phyloP scores from a whole-genome alignment of 176 grass and related monocot genomes.

The Poa annua region DNA sequence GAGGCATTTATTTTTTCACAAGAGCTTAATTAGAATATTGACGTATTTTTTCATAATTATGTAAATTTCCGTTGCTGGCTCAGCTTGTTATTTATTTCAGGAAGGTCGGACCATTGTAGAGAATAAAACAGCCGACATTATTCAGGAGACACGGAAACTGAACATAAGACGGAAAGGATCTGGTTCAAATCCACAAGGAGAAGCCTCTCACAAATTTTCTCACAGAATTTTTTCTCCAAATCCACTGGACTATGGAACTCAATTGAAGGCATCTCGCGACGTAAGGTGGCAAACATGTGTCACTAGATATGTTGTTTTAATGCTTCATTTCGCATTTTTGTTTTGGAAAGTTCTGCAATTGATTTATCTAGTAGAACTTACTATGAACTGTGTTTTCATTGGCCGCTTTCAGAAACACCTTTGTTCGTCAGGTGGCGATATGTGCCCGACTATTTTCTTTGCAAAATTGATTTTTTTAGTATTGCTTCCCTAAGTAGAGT shows the following conservation, averaged over 20 bases:
- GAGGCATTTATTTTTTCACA: not conserved
- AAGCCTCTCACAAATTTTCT: constrained; percentile 57
- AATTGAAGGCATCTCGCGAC: constrained; percentile 99
- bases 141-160: constrained; percentile 88
- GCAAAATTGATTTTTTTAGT: not conserved
- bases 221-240: constrained; percentile 70
- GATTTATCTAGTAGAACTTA: not conserved
- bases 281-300: constrained; percentile 96
- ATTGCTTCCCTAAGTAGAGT: not conserved
- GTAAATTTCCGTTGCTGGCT: constrained; percentile 12
- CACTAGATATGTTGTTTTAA: constrained; percentile 48
- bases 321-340: constrained; percentile 27
- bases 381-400: constrained; percentile 39
- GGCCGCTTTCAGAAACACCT: not conserved
- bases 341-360: not conserved
- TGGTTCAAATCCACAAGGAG: constrained; percentile 50
- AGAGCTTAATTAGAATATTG: constrained; percentile 23
- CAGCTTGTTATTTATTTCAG: constrained; percentile 47
- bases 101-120: constrained; percentile 93
- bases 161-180: constrained; percentile 83
- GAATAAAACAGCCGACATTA: constrained; percentile 90
- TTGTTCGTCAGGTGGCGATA: not conserved
- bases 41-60: constrained; percentile 11
- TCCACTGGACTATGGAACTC: constrained; percentile 84
- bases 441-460: constrained; percentile 16